Percentiles rank a stretch among this genome's conserved stretches.
These are phyloP conservation scores for Phyllosticta citribraziliensis DNA, from an alignment of 2,329 filamentous ascomycete species.

Conservation along the genomic window DNA sequence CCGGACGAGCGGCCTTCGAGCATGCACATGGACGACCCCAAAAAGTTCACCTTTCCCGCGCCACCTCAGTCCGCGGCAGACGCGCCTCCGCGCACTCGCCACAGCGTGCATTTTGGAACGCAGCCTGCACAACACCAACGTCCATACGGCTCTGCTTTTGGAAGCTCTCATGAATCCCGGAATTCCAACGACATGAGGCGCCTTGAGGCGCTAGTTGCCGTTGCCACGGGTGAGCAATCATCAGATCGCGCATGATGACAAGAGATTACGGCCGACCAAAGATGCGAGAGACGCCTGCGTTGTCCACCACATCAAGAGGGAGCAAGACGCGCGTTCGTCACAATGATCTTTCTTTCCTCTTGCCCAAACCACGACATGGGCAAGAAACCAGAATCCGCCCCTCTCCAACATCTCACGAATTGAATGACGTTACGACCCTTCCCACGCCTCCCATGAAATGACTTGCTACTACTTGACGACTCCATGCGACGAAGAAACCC, in stretches of 20 bases:
- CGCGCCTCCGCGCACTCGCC: slow-evolving; percentile 11
- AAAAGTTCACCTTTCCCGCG: slow-evolving; percentile 24
- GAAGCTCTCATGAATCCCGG: not conserved
- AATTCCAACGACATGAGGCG: slow-evolving; percentile 42
- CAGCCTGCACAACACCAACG: slow-evolving; percentile 15
- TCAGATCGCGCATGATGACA: not conserved
- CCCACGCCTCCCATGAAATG: slow-evolving; percentile 8
- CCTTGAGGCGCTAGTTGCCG: slow-evolving; percentile 54
- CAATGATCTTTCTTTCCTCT: not conserved
- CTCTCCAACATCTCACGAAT: slow-evolving; percentile 6
- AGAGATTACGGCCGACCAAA: not conserved
- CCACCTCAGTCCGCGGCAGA: slow-evolving; percentile 26
- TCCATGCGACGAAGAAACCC: slow-evolving; percentile 16
- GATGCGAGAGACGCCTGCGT: slow-evolving; percentile 14
- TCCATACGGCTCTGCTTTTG: slow-evolving; percentile 19
- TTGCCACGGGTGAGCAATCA: slow-evolving; percentile 48
- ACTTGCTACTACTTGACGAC: slow-evolving; percentile 11
- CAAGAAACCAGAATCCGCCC: not conserved
- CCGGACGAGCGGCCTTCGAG: slow-evolving; percentile 35
- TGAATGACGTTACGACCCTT: slow-evolving; percentile 12
- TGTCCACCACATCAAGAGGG: slow-evolving; percentile 10
- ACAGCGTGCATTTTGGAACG: slow-evolving; percentile 20
- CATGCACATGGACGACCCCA: slow-evolving; percentile 29
- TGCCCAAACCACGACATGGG: not conserved
- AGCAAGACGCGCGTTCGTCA: not conserved